phyloP scores from a whole-genome alignment of 345 rosid genomes.

The Carallia pectinifolia region DNA sequence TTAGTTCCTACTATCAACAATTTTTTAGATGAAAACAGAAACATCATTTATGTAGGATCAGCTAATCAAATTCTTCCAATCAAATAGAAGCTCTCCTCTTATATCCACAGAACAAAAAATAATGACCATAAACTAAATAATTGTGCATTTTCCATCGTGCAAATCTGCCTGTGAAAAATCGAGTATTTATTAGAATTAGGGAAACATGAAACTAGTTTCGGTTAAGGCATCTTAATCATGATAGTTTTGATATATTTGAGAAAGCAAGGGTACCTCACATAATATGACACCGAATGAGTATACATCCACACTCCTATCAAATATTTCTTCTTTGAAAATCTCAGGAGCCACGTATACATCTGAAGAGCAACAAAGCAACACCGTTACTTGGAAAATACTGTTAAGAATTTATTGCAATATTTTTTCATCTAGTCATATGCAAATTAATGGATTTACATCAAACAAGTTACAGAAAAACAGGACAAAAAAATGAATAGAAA shows the following conservation, averaged over 20 bases:
- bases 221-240: neutral
- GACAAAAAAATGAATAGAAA: neutral
- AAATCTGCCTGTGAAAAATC: too few species aligned
- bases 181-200: too few species aligned
- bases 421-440: neutral
- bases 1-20: neutral
- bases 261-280: slow-evolving; percentile 61
- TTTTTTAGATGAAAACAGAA: neutral
- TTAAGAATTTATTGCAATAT: neutral
- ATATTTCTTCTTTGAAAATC: slow-evolving; percentile 52
- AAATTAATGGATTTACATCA: neutral
- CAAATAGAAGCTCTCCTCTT: neutral
- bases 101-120: neutral
- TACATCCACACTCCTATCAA: slow-evolving; percentile 75
- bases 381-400: slow-evolving; percentile 4
- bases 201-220: neutral
- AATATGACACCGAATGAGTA: slow-evolving; percentile 79
- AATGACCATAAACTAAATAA: too few species aligned
- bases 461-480: neutral
- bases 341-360: slow-evolving; percentile 85
- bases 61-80: neutral
- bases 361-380: slow-evolving; percentile 29
- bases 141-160: too few species aligned
- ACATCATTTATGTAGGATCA: too few species aligned
- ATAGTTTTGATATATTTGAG: slow-evolving; percentile 1